phyloP scores from a whole-genome alignment of 169 alveolate species.

The Plasmodium vivax region DNA sequence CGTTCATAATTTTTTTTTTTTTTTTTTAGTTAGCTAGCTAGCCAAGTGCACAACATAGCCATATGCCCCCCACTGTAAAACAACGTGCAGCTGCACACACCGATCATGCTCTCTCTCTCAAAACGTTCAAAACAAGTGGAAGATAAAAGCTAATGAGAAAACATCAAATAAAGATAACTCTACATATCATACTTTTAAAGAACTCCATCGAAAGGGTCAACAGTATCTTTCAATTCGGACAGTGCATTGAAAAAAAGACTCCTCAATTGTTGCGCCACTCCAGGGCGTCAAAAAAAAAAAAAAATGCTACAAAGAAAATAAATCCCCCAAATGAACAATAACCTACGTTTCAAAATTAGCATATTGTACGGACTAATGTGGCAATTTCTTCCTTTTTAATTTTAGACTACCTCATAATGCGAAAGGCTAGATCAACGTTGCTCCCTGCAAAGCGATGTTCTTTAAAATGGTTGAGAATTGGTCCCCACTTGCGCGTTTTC shows the following conservation, averaged over 20 bases:
- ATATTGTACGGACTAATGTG: neutral
- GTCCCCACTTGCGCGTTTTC: neutral
- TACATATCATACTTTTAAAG: neutral
- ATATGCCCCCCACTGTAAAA: neutral
- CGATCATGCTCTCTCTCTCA: neutral
- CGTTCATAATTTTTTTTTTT: constrained; percentile 21
- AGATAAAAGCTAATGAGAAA: neutral
- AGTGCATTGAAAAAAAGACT: neutral
- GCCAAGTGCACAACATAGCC: constrained; percentile 5
- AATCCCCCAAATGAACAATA: neutral
- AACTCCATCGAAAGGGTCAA: neutral
- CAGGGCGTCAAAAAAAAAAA: neutral
- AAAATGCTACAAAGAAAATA: neutral
- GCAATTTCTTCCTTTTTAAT: neutral
- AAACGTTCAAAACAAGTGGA: neutral
- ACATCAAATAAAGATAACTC: neutral
- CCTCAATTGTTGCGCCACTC: neutral
- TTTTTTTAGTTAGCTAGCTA: constrained; percentile 29
- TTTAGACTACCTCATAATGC: neutral
- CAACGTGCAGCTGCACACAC: neutral
- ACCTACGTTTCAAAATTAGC: neutral
- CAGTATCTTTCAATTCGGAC: neutral
- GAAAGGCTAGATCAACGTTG: neutral
- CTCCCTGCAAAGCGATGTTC: neutral
- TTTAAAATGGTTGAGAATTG: neutral